phyloP scores from a whole-genome alignment of 108 stramenopile genomes.

The Cyclotella atomus region DNA sequence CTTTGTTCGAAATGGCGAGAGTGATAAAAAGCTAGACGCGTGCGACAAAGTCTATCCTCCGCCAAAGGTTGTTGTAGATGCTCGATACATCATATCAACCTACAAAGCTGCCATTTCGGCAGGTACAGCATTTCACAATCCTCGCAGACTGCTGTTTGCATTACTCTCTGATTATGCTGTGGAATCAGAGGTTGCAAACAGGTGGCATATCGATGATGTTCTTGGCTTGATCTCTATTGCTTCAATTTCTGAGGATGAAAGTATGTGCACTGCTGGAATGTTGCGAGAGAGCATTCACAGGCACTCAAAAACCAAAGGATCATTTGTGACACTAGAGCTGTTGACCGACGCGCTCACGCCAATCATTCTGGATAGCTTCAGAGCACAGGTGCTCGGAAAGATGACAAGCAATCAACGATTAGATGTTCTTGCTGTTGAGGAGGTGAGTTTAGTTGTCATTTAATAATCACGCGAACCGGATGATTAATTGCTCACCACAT shows the following conservation, averaged over 20 bases:
- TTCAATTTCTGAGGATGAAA: constrained; percentile 16
- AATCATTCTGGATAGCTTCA: constrained; percentile 18
- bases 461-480: background rate
- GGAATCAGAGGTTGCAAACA: background rate
- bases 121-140: constrained; percentile 17
- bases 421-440: constrained; percentile 20
- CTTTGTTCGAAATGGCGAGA: background rate
- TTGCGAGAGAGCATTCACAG: constrained; percentile 7
- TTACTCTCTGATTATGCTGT: constrained; percentile 20
- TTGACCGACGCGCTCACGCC: constrained; percentile 13
- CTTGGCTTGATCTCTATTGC: constrained; percentile 29
- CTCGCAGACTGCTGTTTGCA: constrained; percentile 19
- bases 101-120: constrained; percentile 24
- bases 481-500: background rate
- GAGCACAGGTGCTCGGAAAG: constrained; percentile 15
- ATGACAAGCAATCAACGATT: constrained; percentile 12
- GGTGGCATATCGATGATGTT: constrained; percentile 8
- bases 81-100: constrained; percentile 16
- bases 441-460: constrained; percentile 5
- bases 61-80: constrained; percentile 19
- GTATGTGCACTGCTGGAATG: constrained; percentile 11
- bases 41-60: background rate
- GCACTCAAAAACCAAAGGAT: background rate
- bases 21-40: background rate
- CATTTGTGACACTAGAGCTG: background rate